Evolutionary conservation across 345 rosid species (phyloP).

Genomic region (Linum tenue): DNA sequence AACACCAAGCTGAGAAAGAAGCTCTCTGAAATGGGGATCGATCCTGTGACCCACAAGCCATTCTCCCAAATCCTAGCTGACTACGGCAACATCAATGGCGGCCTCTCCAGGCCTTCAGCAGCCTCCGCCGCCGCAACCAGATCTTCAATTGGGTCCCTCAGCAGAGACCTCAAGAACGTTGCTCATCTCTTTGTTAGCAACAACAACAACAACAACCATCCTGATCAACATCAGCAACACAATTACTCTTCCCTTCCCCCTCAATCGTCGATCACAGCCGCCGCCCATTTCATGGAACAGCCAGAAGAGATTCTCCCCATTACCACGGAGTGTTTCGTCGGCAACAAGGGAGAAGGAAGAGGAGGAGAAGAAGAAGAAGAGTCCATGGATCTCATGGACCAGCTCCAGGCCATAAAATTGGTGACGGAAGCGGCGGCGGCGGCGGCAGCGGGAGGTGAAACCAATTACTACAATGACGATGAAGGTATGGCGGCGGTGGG

Average conservation of each 20-base stretch:
- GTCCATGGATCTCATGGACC: slow-evolving; percentile 57
- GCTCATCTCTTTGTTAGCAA: not conserved
- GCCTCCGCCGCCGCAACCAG: slow-evolving; percentile 14
- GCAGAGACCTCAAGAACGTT: slow-evolving; percentile 29
- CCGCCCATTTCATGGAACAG: slow-evolving; percentile 13
- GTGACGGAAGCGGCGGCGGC: slow-evolving; percentile 41
- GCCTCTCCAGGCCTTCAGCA: slow-evolving; percentile 28
- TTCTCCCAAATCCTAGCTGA: slow-evolving; percentile 84
- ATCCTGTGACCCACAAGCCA: slow-evolving; percentile 85
- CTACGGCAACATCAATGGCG: slow-evolving; percentile 60
- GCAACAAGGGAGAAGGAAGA: not conserved
- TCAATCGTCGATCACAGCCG: slow-evolving; percentile 15
- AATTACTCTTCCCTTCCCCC: not conserved
- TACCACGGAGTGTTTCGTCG: slow-evolving; percentile 14
- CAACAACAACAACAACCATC: slow-evolving; percentile 20
- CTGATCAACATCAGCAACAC: not conserved
- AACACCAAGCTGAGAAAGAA: slow-evolving; percentile 81
- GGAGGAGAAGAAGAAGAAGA: slow-evolving; percentile 11
- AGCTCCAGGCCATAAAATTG: slow-evolving; percentile 63
- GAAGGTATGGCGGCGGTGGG: slow-evolving; percentile 26
- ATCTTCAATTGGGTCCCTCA: slow-evolving; percentile 31
- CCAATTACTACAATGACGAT: slow-evolving; percentile 12
- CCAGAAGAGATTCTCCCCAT: slow-evolving; percentile 21
- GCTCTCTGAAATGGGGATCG: slow-evolving; percentile 88
- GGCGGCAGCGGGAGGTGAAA: slow-evolving; percentile 19